Evolutionary conservation across 768 basidiomycete species (phyloP), one percentile per base, ranked within the genome.

Genomic region (Sistotremastrum niveocremeum): DNA sequence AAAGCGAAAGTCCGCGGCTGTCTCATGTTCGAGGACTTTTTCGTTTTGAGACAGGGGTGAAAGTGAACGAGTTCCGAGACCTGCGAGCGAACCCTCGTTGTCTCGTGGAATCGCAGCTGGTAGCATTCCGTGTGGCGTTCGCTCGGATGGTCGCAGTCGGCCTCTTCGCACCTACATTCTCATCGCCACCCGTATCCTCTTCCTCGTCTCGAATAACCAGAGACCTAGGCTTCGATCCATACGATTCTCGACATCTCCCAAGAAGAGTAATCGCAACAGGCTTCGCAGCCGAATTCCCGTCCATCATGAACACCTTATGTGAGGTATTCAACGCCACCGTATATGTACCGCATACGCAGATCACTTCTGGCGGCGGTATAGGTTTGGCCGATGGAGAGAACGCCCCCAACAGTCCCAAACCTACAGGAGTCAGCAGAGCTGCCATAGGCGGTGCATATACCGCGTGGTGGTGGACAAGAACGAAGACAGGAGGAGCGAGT

Each of bases 11-110:
- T 42, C 79, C 72, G 57, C 84, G 86, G 1, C 71, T 78, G 44
- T 76, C 83, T 0, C 81, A 83, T 39, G 81, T 84, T 48, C 86
- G 88, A 57, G 87, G 87, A 7, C 84, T 87, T 49, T 86, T 74
- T 63, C 79, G 87, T 12, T 89, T 90, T 61, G 87, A 90, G 60
- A 87, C 81, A 0, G 87, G 87, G 12, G 73, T 89, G 60, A 85
- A 87, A 59, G 87, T 88, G 43, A 80, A 77, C 52, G 87, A 90
- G 60, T 90, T 89, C 65, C 76, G 85, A 29, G 87, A 90, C 60
- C 74, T 89, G 20, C 79, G 87, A 32, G 87, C 87, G 8, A 90
- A 90, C 64, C 87, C 87, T 0, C 76, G 87, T 11, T 88, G 85
- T 63, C 73, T 90, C 28, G 65, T 90, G 38, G 87, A 90, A 62